These are phyloP conservation scores for Candida tallmaniae DNA, from an alignment of 805 yeast genomes.

Conservation along the genomic window DNA sequence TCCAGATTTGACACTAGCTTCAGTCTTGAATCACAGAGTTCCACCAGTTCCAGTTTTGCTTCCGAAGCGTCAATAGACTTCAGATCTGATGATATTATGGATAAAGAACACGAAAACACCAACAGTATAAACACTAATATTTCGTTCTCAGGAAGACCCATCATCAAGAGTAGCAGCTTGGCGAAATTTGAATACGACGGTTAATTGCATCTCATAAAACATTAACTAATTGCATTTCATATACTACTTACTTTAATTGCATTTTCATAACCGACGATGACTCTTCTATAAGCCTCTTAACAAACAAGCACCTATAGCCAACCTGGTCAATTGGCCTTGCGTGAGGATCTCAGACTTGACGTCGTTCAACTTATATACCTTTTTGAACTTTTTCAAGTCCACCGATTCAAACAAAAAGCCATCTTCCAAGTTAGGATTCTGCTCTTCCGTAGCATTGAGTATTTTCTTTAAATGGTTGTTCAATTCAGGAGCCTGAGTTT, in stretches of 20 bases:
- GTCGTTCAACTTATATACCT: conserved; percentile 34
- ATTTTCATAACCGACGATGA: neutral
- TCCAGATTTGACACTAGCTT: too few species aligned
- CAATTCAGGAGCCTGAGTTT: conserved; percentile 13
- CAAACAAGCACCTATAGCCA: conserved; percentile 45
- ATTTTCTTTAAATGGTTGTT: conserved; percentile 28
- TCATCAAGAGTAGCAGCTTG: conserved; percentile 5
- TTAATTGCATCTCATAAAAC: neutral
- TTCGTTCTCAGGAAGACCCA: too few species aligned
- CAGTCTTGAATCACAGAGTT: too few species aligned
- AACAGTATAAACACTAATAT: too few species aligned
- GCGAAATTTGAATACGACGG: conserved; percentile 14
- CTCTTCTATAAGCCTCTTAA: conserved; percentile 38
- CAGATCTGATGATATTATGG: conserved; percentile 2
- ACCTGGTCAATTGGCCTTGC: conserved; percentile 31
- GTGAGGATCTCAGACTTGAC: conserved; percentile 12
- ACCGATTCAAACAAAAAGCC: conserved; percentile 15
- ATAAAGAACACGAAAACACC: neutral
- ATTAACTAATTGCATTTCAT: neutral
- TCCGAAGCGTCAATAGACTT: conserved; percentile 5
- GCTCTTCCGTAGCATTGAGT: conserved; percentile 9
- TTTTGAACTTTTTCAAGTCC: conserved; percentile 28
- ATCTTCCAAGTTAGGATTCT: conserved; percentile 19
- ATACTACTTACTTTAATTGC: neutral
- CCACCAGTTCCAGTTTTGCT: conserved; percentile 1